Conservation (phyloP, 768 basidiomycete species). For the Lactarius trivialis region DNA sequence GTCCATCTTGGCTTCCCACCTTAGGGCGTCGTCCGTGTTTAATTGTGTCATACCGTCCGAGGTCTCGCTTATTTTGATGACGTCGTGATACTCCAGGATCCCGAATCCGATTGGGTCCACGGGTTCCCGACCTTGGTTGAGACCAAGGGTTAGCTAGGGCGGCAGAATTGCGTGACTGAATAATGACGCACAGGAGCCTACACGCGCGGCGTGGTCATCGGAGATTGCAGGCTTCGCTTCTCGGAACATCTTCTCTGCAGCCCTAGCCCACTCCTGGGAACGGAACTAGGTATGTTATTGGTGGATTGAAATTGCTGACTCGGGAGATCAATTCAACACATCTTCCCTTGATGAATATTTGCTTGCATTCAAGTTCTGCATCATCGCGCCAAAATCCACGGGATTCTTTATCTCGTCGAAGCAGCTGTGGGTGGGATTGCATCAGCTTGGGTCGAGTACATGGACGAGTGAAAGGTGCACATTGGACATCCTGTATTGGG, state of each 20-base stretch:
- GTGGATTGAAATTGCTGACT: slow-evolving; percentile 92
- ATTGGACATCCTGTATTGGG: slow-evolving; percentile 81
- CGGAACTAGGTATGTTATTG: slow-evolving; percentile 62
- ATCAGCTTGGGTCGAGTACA: slow-evolving; percentile 9
- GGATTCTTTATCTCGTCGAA: slow-evolving; percentile 86
- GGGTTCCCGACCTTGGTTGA: slow-evolving; percentile 53
- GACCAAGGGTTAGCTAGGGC: not conserved
- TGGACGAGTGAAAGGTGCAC: slow-evolving; percentile 40
- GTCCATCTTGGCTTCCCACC: slow-evolving; percentile 80
- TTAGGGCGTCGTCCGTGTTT: slow-evolving; percentile 63
- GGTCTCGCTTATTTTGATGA: slow-evolving; percentile 86
- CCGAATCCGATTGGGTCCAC: slow-evolving; percentile 82
- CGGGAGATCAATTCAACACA: slow-evolving; percentile 81
- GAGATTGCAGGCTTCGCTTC: slow-evolving; percentile 66
- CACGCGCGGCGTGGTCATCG: slow-evolving; percentile 59
- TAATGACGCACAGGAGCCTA: slow-evolving; percentile 52
- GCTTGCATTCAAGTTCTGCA: slow-evolving; percentile 53
- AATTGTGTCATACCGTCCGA: slow-evolving; percentile 74
- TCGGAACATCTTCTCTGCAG: slow-evolving; percentile 72
- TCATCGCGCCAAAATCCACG: slow-evolving; percentile 90
- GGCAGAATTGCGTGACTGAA: slow-evolving; percentile 15
- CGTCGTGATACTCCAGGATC: slow-evolving; percentile 83
- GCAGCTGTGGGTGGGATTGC: slow-evolving; percentile 50
- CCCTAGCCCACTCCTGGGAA: slow-evolving; percentile 82
- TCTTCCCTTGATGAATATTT: slow-evolving; percentile 77